Base-by-base conservation (phyloP, 192 early-diverging fungal genomes). In the Coemansia javaensis region DNA sequence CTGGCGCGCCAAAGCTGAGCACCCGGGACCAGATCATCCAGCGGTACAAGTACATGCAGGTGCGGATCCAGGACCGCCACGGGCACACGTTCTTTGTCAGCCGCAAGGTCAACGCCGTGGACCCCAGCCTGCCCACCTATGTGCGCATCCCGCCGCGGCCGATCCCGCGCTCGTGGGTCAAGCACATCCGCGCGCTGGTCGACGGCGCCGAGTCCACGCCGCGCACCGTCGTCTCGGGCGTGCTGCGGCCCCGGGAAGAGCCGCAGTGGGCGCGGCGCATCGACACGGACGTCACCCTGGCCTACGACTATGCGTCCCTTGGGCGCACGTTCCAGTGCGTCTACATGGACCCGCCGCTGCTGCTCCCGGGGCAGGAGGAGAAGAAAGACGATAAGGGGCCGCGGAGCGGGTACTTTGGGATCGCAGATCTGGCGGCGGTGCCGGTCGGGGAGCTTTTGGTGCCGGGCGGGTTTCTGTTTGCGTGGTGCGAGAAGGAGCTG, bases 401-500 rank as follows among this genome's bases (percentile, higher is more conserved):
- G n/a, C n/a, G n/a, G n/a, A 63, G 53, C 3, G 58, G 52, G 2
- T 61, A 48, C 23, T 75, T 71, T 67, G 44, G 42, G 30, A 67
- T 67, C 18, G 35, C 25, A 14, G 30, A 41, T 28, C 63, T 78
- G 2, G 17, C 35, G 13, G 23, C 66, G 44, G 37, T 74, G 77
- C 44, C 70, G 73, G 54, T 82, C 81, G 31, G 66, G 79, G 21
- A 56, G 75, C 3, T 75, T 22, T 68, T 97, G 31, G 76, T 93
- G 5, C 75, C 82, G 1, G 75, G 77, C 24, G 93, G 90, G 8
- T 97, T 95, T 62, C 59, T 97, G 17, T 95, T 97, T 55, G 86
- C 94, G 13, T 97, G 94, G 94, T 73, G 85, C 27, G 92, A 94
- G 62, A 97, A 97, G 65, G 93, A 97, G 65, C 81, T 86, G 53